A percentile compares a stretch with the other conserved stretches of the same genome.
Evolutionary conservation across 768 basidiomycete genomes (phyloP).

Genomic region (Pulveroboletus sp.): DNA sequence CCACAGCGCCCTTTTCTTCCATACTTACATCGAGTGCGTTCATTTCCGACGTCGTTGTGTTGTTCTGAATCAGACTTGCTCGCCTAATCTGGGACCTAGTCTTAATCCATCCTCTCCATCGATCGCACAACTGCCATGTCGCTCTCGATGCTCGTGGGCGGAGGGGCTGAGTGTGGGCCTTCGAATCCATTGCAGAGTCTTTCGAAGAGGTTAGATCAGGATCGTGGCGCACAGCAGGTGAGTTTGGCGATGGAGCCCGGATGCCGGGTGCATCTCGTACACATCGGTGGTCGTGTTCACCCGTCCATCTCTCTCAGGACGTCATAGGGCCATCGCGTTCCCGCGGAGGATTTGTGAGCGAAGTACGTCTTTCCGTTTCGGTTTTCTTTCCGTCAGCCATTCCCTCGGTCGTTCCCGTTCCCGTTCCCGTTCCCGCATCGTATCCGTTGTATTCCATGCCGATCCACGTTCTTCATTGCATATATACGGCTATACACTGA

Average conservation of each 20-base stretch:
- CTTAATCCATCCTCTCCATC: no score
- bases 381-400: no score
- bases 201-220: conserved; percentile 73
- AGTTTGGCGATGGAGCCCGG: conserved; percentile 11
- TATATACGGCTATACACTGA: not conserved
- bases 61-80: not conserved
- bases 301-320: conserved; percentile 45
- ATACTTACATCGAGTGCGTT: no score
- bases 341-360: conserved; percentile 43
- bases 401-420: no score
- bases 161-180: conserved; percentile 76
- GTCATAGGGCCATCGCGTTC: conserved; percentile 54
- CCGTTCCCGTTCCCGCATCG: conserved; percentile 3
- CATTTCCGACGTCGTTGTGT: no score
- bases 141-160: conserved; percentile 68
- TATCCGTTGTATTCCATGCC: no score
- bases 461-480: not conserved
- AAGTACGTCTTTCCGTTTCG: conserved; percentile 39
- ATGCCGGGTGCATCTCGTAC: no score
- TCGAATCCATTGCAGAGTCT: conserved; percentile 78
- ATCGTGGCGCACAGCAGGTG: conserved; percentile 78
- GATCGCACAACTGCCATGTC: conserved; percentile 48
- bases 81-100: not conserved
- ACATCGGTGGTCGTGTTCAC: conserved; percentile 1
- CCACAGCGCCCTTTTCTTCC: not conserved